Conservation (phyloP, 2,329 filamentous ascomycete genomes). For the Phialocephala subalpina region DNA sequence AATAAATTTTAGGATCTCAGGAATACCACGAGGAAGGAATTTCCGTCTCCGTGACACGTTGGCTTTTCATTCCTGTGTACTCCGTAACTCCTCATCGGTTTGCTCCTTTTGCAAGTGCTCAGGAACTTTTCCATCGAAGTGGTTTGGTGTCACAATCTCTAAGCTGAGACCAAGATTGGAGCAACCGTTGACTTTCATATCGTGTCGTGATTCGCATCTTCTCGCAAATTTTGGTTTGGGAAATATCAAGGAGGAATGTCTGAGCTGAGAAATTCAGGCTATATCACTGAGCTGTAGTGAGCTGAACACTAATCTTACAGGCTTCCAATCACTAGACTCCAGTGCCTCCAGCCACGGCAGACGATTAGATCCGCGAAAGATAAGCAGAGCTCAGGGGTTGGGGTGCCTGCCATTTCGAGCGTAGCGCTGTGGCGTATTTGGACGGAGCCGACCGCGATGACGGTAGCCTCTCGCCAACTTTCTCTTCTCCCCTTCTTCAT, state of each 20-base stretch:
- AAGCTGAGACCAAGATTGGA: no score
- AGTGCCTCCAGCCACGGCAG: not conserved
- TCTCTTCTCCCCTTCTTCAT: not conserved
- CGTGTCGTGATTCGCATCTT: no score
- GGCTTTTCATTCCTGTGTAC: not conserved
- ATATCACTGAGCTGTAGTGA: no score
- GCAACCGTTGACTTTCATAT: no score
- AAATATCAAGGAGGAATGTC: no score
- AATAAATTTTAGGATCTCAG: not conserved
- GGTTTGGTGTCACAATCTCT: no score
- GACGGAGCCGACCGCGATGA: not conserved
- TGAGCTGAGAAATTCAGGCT: no score
- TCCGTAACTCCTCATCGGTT: no score
- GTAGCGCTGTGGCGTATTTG: not conserved
- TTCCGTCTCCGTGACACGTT: not conserved
- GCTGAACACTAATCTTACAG: not conserved
- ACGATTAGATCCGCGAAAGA: not conserved
- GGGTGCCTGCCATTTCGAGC: not conserved
- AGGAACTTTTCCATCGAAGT: no score
- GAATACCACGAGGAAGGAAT: not conserved
- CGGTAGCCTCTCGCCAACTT: no score
- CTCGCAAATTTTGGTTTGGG: no score
- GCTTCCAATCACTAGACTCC: not conserved
- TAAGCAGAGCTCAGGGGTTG: not conserved
- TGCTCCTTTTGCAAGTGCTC: no score